Evolutionary conservation across 306 rosid genomes (phyloP), one percentile per base, ranked within the genome.

Genomic region (Casuarina equisetifolia): DNA sequence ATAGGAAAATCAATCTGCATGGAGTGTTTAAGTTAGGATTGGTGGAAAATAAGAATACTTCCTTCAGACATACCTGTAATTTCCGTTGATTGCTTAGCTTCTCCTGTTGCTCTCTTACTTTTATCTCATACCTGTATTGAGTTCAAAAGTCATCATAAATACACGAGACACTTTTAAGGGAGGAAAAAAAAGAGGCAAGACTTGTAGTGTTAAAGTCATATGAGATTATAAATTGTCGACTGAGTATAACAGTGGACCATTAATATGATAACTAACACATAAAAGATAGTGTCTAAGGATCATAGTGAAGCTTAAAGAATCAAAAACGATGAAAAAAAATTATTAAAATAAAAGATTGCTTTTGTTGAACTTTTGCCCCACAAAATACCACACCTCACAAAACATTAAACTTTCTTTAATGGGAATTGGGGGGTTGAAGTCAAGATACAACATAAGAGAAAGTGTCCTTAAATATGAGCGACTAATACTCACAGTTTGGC

Each of bases 51-150:
- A 39, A 16, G 19, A 16, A 8, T 15, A 16, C 7, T 64, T 20
- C 15, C 11, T 3, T 64, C 48, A 40, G 49, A 68, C 48, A 79
- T 84, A 92, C 99, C 92, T 95, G 99, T 66, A 51, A 81, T 81
- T 87, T 89, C 71, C 99, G 86, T 82, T 95, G 83, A 85, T 85
- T 91, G 86, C 99, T 89, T 76, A 92, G 82, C 51, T 62, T 72
- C 86, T 88, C 99, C 58, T 95, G 97, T 81, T 95, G 99, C 88
- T 92, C 97, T 86, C 94, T 89, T 79, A 92, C 9, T 86, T 95
- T 95, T 16, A 95, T 95, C 84, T 95, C 94, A 74, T 92, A 95
- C 76, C 99, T 95, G 88, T 78, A 78, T 79, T 76, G 83, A 36
- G 72, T 72, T 46, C 76, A 58, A 54, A 62, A 70, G 76, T 69